phyloP scores from a whole-genome alignment of 768 basidiomycete species.

The Mrakia gelida region DNA sequence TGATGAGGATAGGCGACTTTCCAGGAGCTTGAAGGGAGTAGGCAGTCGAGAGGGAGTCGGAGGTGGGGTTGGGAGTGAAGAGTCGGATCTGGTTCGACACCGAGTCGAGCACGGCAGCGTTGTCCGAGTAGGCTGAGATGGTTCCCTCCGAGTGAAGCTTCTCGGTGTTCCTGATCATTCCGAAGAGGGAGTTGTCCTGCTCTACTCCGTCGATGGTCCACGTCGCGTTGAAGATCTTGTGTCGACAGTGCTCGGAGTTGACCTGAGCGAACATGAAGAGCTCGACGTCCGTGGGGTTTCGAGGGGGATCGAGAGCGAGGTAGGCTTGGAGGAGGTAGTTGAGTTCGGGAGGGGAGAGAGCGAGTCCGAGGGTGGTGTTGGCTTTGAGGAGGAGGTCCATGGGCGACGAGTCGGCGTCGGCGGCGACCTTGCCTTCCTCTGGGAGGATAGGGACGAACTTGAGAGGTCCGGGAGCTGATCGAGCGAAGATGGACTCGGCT shows the following conservation, averaged over 20 bases:
- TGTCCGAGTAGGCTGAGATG: conserved; percentile 95
- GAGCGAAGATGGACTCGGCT: conserved; percentile 50
- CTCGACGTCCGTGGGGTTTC: conserved; percentile 94
- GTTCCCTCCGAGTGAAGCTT: conserved; percentile 67
- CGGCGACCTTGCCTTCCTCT: conserved; percentile 40
- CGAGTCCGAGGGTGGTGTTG: conserved; percentile 82
- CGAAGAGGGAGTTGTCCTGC: conserved; percentile 73
- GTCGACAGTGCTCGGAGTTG: conserved; percentile 99
- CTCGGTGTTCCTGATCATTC: conserved; percentile 97
- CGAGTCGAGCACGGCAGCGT: conserved; percentile 89
- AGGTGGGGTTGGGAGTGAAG: conserved; percentile 54
- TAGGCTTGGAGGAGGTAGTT: conserved; percentile 88
- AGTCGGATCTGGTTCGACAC: conserved; percentile 57
- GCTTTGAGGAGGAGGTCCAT: conserved; percentile 62
- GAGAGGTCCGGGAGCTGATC: conserved; percentile 61
- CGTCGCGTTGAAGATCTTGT: conserved; percentile 98
- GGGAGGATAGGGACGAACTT: conserved; percentile 62
- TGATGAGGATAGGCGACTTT: conserved; percentile 84
- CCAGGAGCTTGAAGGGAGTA: conserved; percentile 37
- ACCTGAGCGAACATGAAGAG: conserved; percentile 99
- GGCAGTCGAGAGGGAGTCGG: conserved; percentile 38
- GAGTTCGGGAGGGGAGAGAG: conserved; percentile 82
- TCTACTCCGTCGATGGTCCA: conserved; percentile 79
- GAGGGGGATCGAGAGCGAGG: conserved; percentile 50
- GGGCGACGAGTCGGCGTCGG: conserved; percentile 33